These are phyloP conservation scores for Salix suchowensis DNA, from an alignment of 345 rosid species.

Conservation along the genomic window DNA sequence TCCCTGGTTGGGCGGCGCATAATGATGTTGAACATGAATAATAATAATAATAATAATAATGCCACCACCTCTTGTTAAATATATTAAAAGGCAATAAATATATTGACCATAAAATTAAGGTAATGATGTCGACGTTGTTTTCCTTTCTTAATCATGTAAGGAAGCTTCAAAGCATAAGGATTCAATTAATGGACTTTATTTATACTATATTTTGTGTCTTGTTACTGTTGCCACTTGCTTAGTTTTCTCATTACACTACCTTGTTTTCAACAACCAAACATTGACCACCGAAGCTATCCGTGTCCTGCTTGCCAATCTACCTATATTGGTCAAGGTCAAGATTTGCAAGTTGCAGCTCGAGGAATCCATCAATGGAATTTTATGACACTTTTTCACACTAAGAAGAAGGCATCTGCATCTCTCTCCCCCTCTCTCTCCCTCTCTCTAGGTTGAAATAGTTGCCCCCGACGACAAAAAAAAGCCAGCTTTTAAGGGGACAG, in stretches of 20 bases:
- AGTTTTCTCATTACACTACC: not conserved
- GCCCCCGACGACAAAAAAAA: conserved; percentile 42
- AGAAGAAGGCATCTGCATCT: conserved; percentile 15
- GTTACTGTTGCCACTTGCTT: no score
- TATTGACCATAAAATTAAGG: not conserved
- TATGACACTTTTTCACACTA: not conserved
- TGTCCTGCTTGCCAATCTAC: no score
- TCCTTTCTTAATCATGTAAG: not conserved
- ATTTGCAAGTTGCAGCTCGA: not conserved
- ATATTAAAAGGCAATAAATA: not conserved
- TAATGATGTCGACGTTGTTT: not conserved
- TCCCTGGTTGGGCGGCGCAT: no score
- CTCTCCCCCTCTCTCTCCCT: not conserved
- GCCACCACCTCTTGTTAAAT: no score
- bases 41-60: no score
- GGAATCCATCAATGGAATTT: conserved; percentile 16
- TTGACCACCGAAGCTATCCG: not conserved
- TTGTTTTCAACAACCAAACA: not conserved
- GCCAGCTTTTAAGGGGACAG: conserved; percentile 39
- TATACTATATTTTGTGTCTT: no score
- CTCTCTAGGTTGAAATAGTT: conserved; percentile 16
- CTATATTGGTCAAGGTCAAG: not conserved
- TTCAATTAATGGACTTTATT: no score
- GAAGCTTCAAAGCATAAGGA: no score
- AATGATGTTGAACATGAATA: no score